phyloP scores from a whole-genome alignment of 2,329 filamentous ascomycete species.

The Curvularia eragrostidis region DNA sequence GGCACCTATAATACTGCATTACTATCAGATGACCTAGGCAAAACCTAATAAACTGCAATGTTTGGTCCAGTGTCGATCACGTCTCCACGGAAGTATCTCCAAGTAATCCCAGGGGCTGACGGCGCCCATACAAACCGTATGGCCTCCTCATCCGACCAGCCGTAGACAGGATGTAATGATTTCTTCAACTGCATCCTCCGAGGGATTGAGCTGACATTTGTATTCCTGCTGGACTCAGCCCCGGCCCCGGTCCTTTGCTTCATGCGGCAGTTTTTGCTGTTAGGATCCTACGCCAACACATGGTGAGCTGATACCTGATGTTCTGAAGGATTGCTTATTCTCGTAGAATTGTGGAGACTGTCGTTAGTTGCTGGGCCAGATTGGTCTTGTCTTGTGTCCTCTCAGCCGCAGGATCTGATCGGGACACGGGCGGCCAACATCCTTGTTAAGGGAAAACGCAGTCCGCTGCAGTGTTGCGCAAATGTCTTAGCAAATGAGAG shows the following conservation, averaged over 20 bases:
- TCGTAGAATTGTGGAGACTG: neutral
- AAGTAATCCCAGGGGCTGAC: neutral
- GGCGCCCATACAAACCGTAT: neutral
- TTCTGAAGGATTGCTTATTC: neutral
- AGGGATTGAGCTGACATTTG: conserved; percentile 2
- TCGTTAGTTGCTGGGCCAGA: neutral
- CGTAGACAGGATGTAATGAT: neutral
- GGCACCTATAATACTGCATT: neutral
- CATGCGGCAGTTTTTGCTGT: conserved; percentile 5
- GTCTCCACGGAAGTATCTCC: neutral
- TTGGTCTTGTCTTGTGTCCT: neutral
- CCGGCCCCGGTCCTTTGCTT: conserved; percentile 2
- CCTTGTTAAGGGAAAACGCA: neutral
- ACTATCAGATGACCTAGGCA: neutral
- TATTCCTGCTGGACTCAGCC: conserved; percentile 3
- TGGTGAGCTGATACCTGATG: neutral
- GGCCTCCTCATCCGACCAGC: neutral
- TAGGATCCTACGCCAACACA: neutral
- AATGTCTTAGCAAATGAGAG: neutral
- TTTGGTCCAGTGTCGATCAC: neutral
- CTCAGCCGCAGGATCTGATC: neutral
- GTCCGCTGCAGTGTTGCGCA: neutral
- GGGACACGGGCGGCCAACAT: neutral
- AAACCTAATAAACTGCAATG: neutral
- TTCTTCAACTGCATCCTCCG: neutral